Evolutionary conservation across 2,329 filamentous ascomycete genomes (phyloP).

Genomic region (Cyclaneusma minus): DNA sequence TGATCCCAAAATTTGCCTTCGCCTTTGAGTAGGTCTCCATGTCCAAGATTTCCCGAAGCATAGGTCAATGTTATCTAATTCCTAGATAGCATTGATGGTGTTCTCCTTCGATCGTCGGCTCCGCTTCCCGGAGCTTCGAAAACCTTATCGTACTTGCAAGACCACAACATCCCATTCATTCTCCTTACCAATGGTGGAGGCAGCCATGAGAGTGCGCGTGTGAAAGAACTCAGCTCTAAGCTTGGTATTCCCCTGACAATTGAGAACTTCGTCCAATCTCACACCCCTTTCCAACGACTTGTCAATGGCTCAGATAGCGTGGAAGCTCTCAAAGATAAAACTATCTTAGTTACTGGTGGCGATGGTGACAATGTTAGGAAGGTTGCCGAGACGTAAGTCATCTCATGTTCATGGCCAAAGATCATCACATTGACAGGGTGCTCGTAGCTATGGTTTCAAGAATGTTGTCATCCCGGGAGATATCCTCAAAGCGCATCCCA

Average conservation of each 20-base stretch:
- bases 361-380: conserved; percentile 32
- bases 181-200: conserved; percentile 93
- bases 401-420: no score
- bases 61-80: no score
- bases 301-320: no score
- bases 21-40: conserved; percentile 3
- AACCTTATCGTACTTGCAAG: conserved; percentile 57
- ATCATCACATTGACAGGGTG: no score
- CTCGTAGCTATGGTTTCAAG: conserved; percentile 56
- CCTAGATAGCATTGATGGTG: conserved; percentile 90
- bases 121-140: conserved; percentile 66
- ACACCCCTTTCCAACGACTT: conserved; percentile 74
- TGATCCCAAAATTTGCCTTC: conserved; percentile 5
- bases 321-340: conserved; percentile 46
- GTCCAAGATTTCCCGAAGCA: neutral
- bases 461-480: conserved; percentile 78
- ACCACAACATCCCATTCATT: conserved; percentile 73
- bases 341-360: conserved; percentile 61
- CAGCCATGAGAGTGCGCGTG: conserved; percentile 60
- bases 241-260: conserved; percentile 49
- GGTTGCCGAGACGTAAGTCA: conserved; percentile 50
- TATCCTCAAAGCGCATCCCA: conserved; percentile 57
- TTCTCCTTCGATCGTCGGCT: conserved; percentile 71
- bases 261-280: conserved; percentile 70
- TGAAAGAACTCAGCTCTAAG: conserved; percentile 50